Evolutionary conservation across 1,284 basidiomycete genomes (phyloP), one percentile per base, ranked within the genome.

Genomic region (Sanguinoderma infundibulare): DNA sequence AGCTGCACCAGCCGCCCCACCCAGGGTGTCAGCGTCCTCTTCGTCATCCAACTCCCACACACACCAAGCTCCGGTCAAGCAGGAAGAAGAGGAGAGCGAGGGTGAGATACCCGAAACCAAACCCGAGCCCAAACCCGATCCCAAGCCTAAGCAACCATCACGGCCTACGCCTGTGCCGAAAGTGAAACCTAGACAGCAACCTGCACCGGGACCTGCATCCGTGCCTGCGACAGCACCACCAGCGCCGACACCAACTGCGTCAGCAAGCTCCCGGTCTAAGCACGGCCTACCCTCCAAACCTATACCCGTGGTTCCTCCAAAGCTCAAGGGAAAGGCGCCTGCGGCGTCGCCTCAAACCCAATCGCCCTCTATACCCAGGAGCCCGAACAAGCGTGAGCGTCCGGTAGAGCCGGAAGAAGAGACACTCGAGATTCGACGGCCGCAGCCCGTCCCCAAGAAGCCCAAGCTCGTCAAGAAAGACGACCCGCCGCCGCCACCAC

Each of bases 351-450:
- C 49, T 35, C 49, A 51, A 34, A 34, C 49, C 22, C 49, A 51
- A 34, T 22, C 49, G 32, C 34, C 49, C 32, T 22, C 22, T n/a
- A 35, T 5, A 40, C 67, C 28, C 39, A 53, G 63, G 54, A 60
- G 53, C 54, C 12, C 53, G 14, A 69, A 62, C 57, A 74, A 72
- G 60, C 73, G 69, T 24, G 62, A 59, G 28, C 51, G 50, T n/a
- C 62, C 64, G 2, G 79, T 81, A 62, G 74, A 78, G 14, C 72
- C 74, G n/a, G 70, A 79, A 28, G 78, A 75, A 53, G 81, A 83
- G 55, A 75, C 75, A 28, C 72, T 78, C 12, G 73, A 72, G 46
- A 74, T 78, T 53, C 75, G 75, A 20, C 70, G 73, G 15, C 74
- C 78, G 9, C 68, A 61, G 39, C 63, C 68, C 3, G 44, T 49